Base-by-base conservation (phyloP, 495 filamentous ascomycete genomes). In the Collariella sp. region DNA sequence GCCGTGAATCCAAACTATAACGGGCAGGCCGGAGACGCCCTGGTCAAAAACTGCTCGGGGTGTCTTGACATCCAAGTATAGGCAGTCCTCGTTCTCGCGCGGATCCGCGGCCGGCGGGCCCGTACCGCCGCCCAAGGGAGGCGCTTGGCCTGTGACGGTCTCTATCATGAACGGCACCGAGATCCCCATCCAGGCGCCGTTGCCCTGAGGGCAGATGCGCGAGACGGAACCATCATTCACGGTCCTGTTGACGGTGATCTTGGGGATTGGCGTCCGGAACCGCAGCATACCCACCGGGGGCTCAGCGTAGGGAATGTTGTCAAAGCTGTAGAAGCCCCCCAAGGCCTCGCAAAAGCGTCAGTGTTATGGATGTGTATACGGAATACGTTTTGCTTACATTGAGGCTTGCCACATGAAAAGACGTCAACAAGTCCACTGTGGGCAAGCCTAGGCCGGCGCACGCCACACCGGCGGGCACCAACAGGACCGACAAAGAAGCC, bases 1-100 rank as follows among this genome's bases (percentile, higher is more conserved):
- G 18, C 56, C 56, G n/a, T 59, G 56, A 22, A 59, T 59, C 56
- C 56, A 59, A 6, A 59, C 38, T 15, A 59, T 20, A 0, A 59
- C 56, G 9, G 50, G 56, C 13, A 54, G 34, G 13, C 40, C 26
- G 18, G 23, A 19, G 38, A 50, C 24, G 33, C 26, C 23, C 23
- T n/a, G 33, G 16, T 59, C 56, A 34, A 45, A 54, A 3, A 50
- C 45, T 5, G 45, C 46, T 20, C 40, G 39, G 36, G 56, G 56
- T 7, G 40, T n/a, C 29, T 36, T 54, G 29, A 59, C 46, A 41
- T 59, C 46, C 11, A 59, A 39, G 19, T 23, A 39, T 19, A 59
- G 40, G 34, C 50, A 59, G 38, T 59, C 56, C 42, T 59, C 56
- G 16, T 38, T 38, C 39, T 50, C 18, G n/a, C 33, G 31, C 18